Evolutionary conservation across 139 green algal species (phyloP), one percentile per base, ranked within the genome.

Genomic region (Chlamydomonas sp.): DNA sequence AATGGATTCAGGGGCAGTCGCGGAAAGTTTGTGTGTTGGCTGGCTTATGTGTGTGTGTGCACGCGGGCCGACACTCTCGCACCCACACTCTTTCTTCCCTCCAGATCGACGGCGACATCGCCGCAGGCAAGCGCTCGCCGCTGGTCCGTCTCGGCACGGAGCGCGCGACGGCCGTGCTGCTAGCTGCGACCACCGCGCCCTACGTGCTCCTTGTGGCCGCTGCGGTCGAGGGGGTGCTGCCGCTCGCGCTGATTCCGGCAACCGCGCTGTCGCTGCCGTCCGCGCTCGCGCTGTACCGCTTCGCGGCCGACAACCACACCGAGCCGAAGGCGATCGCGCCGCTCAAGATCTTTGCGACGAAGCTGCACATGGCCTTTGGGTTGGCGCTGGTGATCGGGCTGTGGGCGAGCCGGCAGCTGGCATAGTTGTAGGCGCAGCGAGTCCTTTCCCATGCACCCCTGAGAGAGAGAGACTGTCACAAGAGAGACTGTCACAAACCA

Each of bases 111-210:
- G 89, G 88, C 2, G 92, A 97, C 71, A 76, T 28, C 0, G 77
- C 79, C 1, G 81, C 82, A 5, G 85, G 86, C 48, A 97, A 97
- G 76, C 76, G 81, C 48, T 97, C 92, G 3, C 92, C 92, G 0
- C 63, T 96, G 2, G 92, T 96, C 30, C 72, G 87, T 3, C 71
- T 96, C 43, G 92, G 91, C 50, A 86, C 82, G 2, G 65, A 76
- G 13, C 69, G 67, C 4, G 84, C 48, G 1, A 35, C 75, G 35
- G 24, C 67, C 31, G 78, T 89, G 50, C 76, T 87, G 35, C 67
- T 48, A 2, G 67, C 35, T 1, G 68, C 67, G 0, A 67, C 67
- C 2, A 20, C 64, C 3, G 26, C 35, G 0, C 54, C 73, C 5
- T 83, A 85, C 43, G 38, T 50, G 3, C n/a, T 69, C 1, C 60